Base-by-base conservation (phyloP, 2,329 filamentous ascomycete genomes). In the Calonectria naviculata region DNA sequence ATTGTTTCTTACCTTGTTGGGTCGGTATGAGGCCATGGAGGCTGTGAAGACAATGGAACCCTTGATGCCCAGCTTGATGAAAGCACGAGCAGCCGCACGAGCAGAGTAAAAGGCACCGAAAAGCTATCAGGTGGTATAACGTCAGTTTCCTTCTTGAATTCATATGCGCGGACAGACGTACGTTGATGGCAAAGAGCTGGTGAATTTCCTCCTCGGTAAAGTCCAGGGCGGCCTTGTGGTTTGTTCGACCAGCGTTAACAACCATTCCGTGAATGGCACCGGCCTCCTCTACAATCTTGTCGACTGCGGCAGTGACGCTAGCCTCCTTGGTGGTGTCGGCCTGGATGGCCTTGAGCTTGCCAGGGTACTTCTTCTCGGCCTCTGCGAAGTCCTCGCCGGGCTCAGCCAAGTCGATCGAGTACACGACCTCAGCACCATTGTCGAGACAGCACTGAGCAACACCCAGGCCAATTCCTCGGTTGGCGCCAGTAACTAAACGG, bases 191-290 rank as follows among this genome's bases (percentile, higher is more conserved):
- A 80, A 36, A 87, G 73, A n/a, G 85, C 83, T 67, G 82, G 47
- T 78, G 71, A 3, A 78, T 64, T 36, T 79, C 72, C 12, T 73
- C 76, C 15, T 70, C 67, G 5, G 68, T 72, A 44, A 79, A 88
- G 24, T 89, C 86, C 5, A 88, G 77, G 0, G 87, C 87, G 1
- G 86, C 77, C 74, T 89, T 87, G 73, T 89, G 87, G 74, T 88
- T 87, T 6, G 87, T 89, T 9, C 84, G 79, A 9, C 87, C 87
- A 0, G 87, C 87, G 67, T 89, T 88, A n/a, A 83, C 84, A 1
- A 88, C 86, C 80, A 89, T 86, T 63, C 85, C 85, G 74, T 87
- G 82, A 67, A 86, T 81, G 36, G 81, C 80, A 21, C 85, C 84
- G 9, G 77, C 75, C 44, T 80, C 74, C 19, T 77, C 78, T 4